Evolutionary conservation across 768 basidiomycete genomes (phyloP), one percentile per base, ranked within the genome.

Genomic region (Tricholoma flavovirens): DNA sequence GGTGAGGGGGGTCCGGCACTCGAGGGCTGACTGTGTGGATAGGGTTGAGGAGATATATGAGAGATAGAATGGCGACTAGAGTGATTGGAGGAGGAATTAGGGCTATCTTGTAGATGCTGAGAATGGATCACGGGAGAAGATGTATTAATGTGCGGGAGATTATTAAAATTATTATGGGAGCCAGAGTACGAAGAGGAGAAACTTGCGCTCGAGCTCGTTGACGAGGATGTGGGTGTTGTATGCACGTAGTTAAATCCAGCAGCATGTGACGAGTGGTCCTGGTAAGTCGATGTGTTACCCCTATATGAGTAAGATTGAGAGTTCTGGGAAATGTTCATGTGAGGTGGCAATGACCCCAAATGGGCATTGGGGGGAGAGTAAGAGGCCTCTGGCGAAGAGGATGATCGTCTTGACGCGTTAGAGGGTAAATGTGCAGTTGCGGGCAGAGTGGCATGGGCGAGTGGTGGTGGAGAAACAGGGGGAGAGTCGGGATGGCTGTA

Each of bases 61-160:
- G 82, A 82, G 22, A 84, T 81, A 5, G 82, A 83, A 40, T 82
- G 78, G 9, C 83, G 77, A n/a, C 81, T 83, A 4, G 75, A 68
- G 6, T 49, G 46, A 3, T 75, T 68, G 4, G 78, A 66, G 0
- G 73, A 64, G 7, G 70, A 65, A 22, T 70, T 42, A 6, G 67
- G 59, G 29, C 54, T 64, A 33, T 62, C 58, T 6, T 64, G 63
- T 8, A 56, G 14, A 26, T 65, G 60, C 50, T 59, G 40, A 32
- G 62, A 58, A 22, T 64, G 64, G 29, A 53, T 54, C 30, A 54
- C 53, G 1, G 62, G 45, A 12, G 60, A 62, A 17, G 66, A 60
- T 1, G 66, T 62, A 30, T 61, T 64, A 53, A 67, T 64, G 49
- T 63, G 63, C 9, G 65, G 62, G 11, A 66, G 63, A 50, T 51